phyloP scores from a whole-genome alignment of 257 asterid species.

The Eucommia ulmoides region DNA sequence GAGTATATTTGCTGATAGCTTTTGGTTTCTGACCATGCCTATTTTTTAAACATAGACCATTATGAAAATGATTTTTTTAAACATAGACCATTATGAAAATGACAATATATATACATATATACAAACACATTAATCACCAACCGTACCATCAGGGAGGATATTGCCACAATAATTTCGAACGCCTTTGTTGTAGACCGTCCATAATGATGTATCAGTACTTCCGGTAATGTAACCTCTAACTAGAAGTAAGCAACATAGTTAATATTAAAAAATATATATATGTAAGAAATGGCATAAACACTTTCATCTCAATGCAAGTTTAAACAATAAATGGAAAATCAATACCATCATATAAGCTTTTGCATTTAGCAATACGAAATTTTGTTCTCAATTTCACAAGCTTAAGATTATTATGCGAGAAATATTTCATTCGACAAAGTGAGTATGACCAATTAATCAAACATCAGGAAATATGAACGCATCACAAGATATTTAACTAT shows the following conservation, averaged over 20 bases:
- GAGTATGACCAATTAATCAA: too few species aligned
- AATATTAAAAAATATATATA: conserved; percentile 5
- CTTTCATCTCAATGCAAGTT: background rate
- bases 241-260: conserved; percentile 15
- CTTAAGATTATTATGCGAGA: too few species aligned
- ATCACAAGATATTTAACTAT: too few species aligned
- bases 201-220: conserved; percentile 91
- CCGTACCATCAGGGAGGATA: conserved; percentile 82
- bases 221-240: conserved; percentile 96
- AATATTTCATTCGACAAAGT: too few species aligned
- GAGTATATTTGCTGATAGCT: conserved; percentile 54
- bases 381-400: too few species aligned
- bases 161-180: conserved; percentile 80
- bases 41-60: conserved; percentile 7
- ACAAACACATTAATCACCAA: conserved; percentile 14
- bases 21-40: conserved; percentile 87
- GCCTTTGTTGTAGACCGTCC: conserved; percentile 91
- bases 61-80: conserved; percentile 9
- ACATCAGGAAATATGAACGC: too few species aligned
- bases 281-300: background rate
- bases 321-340: background rate
- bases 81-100: background rate
- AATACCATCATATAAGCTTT: too few species aligned
- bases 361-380: too few species aligned
- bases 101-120: background rate